phyloP scores from a whole-genome alignment of 73 alveolate species.

The Tetrahymena thermophila region DNA sequence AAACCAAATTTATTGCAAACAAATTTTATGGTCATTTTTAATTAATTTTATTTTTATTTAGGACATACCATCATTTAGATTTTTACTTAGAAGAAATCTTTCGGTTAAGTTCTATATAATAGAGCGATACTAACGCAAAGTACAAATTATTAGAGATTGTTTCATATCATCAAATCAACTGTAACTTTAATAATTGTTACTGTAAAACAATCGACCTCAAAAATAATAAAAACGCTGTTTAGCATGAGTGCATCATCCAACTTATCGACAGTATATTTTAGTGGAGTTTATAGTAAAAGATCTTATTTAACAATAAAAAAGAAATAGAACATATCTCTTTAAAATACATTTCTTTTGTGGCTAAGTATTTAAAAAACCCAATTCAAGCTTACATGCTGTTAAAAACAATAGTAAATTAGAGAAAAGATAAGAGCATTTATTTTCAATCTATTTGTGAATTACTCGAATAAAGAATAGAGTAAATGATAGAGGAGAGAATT shows the following conservation, averaged over 20 bases:
- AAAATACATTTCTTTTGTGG: background rate
- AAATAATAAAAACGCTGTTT: background rate
- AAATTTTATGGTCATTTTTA: background rate
- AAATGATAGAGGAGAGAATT: background rate
- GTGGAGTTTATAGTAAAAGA: background rate
- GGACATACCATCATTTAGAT: background rate
- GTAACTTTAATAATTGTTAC: background rate
- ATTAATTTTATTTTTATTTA: background rate
- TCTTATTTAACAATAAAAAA: background rate
- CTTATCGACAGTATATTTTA: background rate
- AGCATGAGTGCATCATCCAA: background rate
- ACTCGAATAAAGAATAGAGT: background rate
- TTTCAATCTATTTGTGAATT: background rate
- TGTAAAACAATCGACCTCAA: background rate
- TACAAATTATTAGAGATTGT: background rate
- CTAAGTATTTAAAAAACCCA: background rate
- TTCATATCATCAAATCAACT: background rate
- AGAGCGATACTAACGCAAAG: background rate
- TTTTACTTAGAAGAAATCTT: background rate
- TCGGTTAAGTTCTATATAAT: background rate
- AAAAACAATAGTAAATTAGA: background rate
- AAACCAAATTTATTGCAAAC: too few species aligned
- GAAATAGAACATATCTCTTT: background rate
- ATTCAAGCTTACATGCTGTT: background rate
- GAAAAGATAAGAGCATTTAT: background rate